Conservation (phyloP, 768 basidiomycete species). For the Calocera cornea region DNA sequence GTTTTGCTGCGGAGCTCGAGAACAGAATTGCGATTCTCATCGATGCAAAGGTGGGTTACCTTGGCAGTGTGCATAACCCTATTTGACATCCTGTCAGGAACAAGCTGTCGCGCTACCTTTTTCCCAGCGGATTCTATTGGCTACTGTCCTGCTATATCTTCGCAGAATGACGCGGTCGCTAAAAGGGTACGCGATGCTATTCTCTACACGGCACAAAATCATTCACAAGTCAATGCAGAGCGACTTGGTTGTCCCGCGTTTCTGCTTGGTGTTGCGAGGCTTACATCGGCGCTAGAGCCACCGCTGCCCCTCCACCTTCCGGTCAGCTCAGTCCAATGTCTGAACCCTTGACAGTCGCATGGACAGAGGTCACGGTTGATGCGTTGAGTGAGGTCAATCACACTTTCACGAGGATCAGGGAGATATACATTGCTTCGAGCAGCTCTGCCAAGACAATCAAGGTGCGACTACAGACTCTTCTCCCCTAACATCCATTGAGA, state of each 20-base stretch:
- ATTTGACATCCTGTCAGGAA: slow-evolving; percentile 34
- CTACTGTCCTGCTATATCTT: slow-evolving; percentile 49
- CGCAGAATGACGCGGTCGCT: slow-evolving; percentile 48
- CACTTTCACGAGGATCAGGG: slow-evolving; percentile 4
- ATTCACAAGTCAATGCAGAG: slow-evolving; percentile 22
- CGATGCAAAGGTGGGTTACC: slow-evolving; percentile 37
- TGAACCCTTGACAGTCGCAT: neutral
- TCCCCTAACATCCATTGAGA: neutral
- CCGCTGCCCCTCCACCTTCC: neutral
- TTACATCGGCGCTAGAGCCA: slow-evolving; percentile 8
- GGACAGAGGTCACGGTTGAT: slow-evolving; percentile 3
- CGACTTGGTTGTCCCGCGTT: slow-evolving; percentile 20
- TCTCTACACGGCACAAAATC: neutral
- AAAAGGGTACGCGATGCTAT: slow-evolving; percentile 37
- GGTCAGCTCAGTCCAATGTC: slow-evolving; percentile 15
- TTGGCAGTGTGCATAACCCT: neutral
- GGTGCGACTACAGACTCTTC: slow-evolving; percentile 23
- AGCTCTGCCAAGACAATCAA: slow-evolving; percentile 32
- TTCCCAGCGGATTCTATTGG: slow-evolving; percentile 47
- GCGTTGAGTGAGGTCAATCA: slow-evolving; percentile 3
- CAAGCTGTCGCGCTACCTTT: slow-evolving; percentile 35
- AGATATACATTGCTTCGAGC: neutral
- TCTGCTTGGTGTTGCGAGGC: slow-evolving; percentile 25
- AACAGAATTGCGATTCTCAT: slow-evolving; percentile 40
- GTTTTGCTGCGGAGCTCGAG: slow-evolving; percentile 46